phyloP scores from a whole-genome alignment of 2,329 filamentous ascomycete species.

The Colletotrichum caudatum region DNA sequence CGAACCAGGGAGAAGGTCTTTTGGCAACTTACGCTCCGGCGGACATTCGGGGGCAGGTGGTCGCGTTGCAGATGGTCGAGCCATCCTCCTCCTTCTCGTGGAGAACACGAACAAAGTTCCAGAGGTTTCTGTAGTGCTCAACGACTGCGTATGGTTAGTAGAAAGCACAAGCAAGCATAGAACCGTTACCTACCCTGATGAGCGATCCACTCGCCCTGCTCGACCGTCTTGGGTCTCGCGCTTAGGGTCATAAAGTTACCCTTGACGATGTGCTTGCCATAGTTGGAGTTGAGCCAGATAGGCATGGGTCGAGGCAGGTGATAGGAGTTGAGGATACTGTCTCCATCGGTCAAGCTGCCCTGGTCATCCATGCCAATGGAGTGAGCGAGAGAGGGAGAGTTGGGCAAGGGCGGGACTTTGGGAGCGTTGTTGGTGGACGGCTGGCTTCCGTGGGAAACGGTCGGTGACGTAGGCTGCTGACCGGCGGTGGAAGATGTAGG shows the following conservation, averaged over 20 bases:
- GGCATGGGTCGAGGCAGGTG: constrained; percentile 76
- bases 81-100: constrained; percentile 87
- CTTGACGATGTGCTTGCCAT: constrained; percentile 90
- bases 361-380: constrained; percentile 77
- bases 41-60: constrained; percentile 90
- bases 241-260: constrained; percentile 98
- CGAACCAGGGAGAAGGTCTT: constrained; percentile 12
- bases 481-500: constrained; percentile 61
- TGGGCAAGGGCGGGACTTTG: constrained; percentile 71
- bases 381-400: constrained; percentile 73
- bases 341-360: constrained; percentile 60
- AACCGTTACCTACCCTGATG: constrained; percentile 81
- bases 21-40: constrained; percentile 83
- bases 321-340: constrained; percentile 69
- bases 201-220: constrained; percentile 94
- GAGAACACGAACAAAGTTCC: constrained; percentile 89
- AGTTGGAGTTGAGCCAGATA: constrained; percentile 79
- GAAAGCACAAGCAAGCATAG: background rate
- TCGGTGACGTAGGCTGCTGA: constrained; percentile 63
- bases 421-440: constrained; percentile 66
- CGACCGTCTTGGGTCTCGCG: constrained; percentile 91
- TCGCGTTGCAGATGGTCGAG: constrained; percentile 83
- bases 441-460: constrained; percentile 61
- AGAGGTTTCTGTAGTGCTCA: constrained; percentile 90
- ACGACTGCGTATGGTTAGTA: constrained; percentile 70